Conservation (phyloP, 306 rosid species). For the Oxytropis ochrocephala region DNA sequence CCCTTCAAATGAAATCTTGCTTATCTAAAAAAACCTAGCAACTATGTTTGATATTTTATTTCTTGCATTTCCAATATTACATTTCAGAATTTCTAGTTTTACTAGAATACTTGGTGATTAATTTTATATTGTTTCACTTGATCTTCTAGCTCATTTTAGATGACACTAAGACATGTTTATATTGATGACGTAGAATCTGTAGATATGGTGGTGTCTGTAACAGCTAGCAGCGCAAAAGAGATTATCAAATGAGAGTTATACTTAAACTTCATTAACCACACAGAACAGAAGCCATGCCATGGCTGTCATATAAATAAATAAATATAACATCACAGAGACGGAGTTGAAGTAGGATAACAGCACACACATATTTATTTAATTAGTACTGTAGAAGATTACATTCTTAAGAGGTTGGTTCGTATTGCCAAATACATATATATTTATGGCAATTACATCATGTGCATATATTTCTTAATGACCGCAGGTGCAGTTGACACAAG, state of each 20-base stretch:
- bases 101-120: too few species aligned
- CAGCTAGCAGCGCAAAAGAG: background rate
- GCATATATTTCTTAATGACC: conserved; percentile 28
- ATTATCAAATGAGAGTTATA: background rate
- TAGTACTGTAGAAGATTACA: conserved; percentile 19
- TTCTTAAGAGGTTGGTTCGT: conserved; percentile 4
- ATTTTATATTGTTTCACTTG: too few species aligned
- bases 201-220: background rate
- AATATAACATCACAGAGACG: conserved; percentile 16
- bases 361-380: conserved; percentile 29
- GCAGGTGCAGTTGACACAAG: conserved; percentile 55
- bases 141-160: too few species aligned
- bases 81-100: too few species aligned
- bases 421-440: background rate
- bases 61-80: too few species aligned
- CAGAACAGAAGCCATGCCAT: conserved; percentile 15
- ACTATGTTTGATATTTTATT: too few species aligned
- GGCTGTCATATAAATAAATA: conserved; percentile 19
- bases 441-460: background rate
- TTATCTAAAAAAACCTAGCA: too few species aligned
- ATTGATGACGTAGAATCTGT: background rate
- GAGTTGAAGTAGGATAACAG: background rate
- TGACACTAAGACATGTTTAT: too few species aligned
- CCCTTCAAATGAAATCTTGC: too few species aligned
- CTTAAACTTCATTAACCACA: background rate